Evolutionary conservation across 2,329 filamentous ascomycete species (phyloP).

Genomic region (Fusarium scirpi): DNA sequence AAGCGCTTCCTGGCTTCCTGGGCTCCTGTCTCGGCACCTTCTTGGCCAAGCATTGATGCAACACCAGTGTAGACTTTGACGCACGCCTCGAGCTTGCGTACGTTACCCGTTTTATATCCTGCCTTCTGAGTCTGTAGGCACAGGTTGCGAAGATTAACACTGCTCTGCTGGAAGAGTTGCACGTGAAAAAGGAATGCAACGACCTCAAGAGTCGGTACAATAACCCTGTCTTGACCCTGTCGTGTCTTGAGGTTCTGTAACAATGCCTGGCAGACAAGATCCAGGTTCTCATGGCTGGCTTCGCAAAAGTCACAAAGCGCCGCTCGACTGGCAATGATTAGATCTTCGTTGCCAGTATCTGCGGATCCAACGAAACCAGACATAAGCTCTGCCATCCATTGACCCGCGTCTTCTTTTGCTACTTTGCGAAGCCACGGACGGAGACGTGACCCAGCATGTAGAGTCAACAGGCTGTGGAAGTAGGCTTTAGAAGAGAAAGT

Average conservation of each 20-base stretch:
- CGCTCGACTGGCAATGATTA: conserved; percentile 75
- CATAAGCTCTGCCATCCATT: conserved; percentile 67
- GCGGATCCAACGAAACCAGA: conserved; percentile 79
- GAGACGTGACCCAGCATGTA: conserved; percentile 56
- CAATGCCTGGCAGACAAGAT: conserved; percentile 64
- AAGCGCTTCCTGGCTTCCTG: conserved; percentile 74
- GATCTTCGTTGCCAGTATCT: conserved; percentile 80
- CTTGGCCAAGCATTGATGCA: conserved; percentile 53
- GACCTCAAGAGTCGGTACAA: conserved; percentile 82
- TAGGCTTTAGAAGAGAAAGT: conserved; percentile 71
- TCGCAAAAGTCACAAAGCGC: conserved; percentile 70
- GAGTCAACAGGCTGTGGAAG: conserved; percentile 65
- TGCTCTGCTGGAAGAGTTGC: conserved; percentile 59
- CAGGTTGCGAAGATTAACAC: conserved; percentile 65
- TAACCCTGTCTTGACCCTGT: conserved; percentile 74
- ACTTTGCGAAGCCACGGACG: conserved; percentile 53
- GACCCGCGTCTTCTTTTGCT: conserved; percentile 47
- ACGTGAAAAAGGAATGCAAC: conserved; percentile 81
- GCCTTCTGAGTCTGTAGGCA: conserved; percentile 80
- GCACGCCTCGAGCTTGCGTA: conserved; percentile 84
- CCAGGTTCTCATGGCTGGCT: conserved; percentile 54
- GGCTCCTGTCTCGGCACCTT: conserved; percentile 51
- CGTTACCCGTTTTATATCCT: conserved; percentile 84
- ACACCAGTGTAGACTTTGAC: conserved; percentile 83
- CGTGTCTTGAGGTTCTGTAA: conserved; percentile 65